These are phyloP conservation scores for Novymonas esmeraldas DNA, from an alignment of 208 protist species.

Conservation along the genomic window DNA sequence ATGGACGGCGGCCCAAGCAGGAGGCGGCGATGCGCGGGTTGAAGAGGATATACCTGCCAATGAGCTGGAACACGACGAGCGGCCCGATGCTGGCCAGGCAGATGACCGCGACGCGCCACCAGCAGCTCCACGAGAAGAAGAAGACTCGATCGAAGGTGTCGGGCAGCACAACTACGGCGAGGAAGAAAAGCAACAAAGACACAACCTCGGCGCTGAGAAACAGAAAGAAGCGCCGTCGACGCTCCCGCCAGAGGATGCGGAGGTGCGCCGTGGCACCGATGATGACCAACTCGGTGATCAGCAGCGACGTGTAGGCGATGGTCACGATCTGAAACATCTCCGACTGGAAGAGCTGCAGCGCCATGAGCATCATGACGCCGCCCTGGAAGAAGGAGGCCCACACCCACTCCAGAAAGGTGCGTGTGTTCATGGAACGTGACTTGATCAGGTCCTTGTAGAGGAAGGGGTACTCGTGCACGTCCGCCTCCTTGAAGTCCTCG, in stretches of 20 bases:
- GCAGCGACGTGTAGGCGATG: conserved; percentile 98
- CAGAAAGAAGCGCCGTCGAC: conserved; percentile 69
- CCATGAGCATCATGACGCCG: conserved; percentile 96
- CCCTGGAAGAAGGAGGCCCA: conserved; percentile 91
- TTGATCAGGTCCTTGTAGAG: conserved; percentile 98
- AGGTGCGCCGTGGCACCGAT: conserved; percentile 94
- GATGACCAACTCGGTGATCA: conserved; percentile 97
- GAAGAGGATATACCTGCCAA: conserved; percentile 60
- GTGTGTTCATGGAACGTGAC: conserved; percentile 88
- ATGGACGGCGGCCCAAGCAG: conserved; percentile 9
- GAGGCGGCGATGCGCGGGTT: conserved; percentile 39
- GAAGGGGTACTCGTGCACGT: conserved; percentile 96
- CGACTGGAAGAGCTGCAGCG: conserved; percentile 94
- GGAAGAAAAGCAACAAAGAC: conserved; percentile 91
- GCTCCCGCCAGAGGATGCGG: conserved; percentile 78
- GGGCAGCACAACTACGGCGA: conserved; percentile 90
- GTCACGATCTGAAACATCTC: conserved; percentile 96
- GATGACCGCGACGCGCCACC: conserved; percentile 86
- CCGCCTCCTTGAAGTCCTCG: conserved; percentile 93
- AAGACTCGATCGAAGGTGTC: conserved; percentile 94
- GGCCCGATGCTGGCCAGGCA: conserved; percentile 74
- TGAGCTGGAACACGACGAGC: conserved; percentile 46
- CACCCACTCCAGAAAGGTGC: conserved; percentile 85
- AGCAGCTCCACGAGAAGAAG: conserved; percentile 93
- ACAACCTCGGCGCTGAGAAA: conserved; percentile 91